Evolutionary conservation across 2,329 filamentous ascomycete species (phyloP), one percentile per base, ranked within the genome.

Genomic region (Rutstroemia sp.): DNA sequence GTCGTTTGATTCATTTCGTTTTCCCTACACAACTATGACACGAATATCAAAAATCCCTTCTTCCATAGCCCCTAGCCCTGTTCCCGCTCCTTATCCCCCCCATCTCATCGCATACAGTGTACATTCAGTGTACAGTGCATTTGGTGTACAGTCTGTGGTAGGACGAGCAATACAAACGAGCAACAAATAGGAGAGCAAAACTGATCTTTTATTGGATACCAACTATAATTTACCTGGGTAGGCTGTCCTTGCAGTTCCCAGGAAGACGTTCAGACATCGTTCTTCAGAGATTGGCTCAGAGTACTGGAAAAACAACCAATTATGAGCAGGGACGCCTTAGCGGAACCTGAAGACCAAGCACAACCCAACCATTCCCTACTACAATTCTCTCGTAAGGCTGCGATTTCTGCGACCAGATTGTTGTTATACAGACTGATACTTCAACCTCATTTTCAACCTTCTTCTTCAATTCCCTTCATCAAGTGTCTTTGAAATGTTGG

Each of bases 321-420:
- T 39, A 61, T 19, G 51, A 38, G 7, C 27, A 39, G 37, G 45
- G 54, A 57, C 23, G 23, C 30, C 53, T 54, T 56, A 16, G 34
- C n/a, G 25, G 16, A 23, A 38, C 38, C 51, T 55, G 27, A 16
- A 21, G 27, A 27, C 14, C 16, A n/a, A 49, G 37, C 47, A 34
- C 17, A 38, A 55, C 37, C 53, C 58, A 63, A 58, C 61, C 56
- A 58, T 61, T 58, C 56, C 5, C 54, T 46, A 52, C 55, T 48
- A 58, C 56, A 48, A 54, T 46, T 34, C 27, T 34, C 21, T 25
- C 47, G 42, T 60, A 65, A 61, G 63, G 63, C 61, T 65, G 63
- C 54, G 52, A 42, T 44, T 38, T 54, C 53, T 39, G 34, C 21
- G 38, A 44, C 39, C 42, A 50, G 54, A 44, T 23, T 23, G 52